These are phyloP conservation scores for Vishniacozyma victoriae DNA, from an alignment of 768 basidiomycete species.

Conservation along the genomic window DNA sequence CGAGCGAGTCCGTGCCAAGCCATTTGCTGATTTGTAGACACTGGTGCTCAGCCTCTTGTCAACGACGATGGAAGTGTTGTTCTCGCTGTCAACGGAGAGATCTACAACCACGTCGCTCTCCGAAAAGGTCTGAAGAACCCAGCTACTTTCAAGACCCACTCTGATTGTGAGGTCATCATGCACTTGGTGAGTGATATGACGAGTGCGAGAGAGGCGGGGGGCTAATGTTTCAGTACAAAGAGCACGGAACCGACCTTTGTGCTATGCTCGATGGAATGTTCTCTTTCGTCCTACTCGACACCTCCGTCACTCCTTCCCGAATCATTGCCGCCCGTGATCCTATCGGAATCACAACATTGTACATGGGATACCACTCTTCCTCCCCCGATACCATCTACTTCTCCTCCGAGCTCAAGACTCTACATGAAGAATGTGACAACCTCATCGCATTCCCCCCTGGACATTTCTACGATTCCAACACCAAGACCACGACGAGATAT, in stretches of 20 bases:
- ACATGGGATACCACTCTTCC: slow-evolving; percentile 87
- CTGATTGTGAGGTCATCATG: slow-evolving; percentile 95
- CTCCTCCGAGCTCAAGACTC: slow-evolving; percentile 89
- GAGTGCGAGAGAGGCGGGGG: too few species aligned
- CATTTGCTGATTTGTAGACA: slow-evolving; percentile 59
- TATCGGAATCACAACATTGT: slow-evolving; percentile 96
- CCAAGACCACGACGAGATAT: slow-evolving; percentile 71
- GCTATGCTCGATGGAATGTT: slow-evolving; percentile 93
- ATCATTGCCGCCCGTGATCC: slow-evolving; percentile 95
- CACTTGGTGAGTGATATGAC: slow-evolving; percentile 68
- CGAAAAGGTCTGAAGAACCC: slow-evolving; percentile 60
- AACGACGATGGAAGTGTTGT: slow-evolving; percentile 76
- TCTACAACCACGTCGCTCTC: slow-evolving; percentile 90
- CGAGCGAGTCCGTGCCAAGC: too few species aligned
- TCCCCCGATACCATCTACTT: slow-evolving; percentile 81
- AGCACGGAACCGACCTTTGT: slow-evolving; percentile 70
- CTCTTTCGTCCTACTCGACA: slow-evolving; percentile 92
- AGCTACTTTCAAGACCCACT: slow-evolving; percentile 89
- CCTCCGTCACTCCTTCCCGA: slow-evolving; percentile 78
- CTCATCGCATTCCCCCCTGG: slow-evolving; percentile 96
- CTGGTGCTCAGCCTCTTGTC: slow-evolving; percentile 88
- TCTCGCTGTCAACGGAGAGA: slow-evolving; percentile 95
- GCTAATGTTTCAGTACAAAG: slow-evolving; percentile 88
- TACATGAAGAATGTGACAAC: slow-evolving; percentile 85
- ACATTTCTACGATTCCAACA: slow-evolving; percentile 85